A percentile compares a stretch with the other conserved stretches of the same genome.
These are phyloP conservation scores for Fusarium virguliforme DNA, from an alignment of 2,329 filamentous ascomycete genomes.

Conservation along the genomic window DNA sequence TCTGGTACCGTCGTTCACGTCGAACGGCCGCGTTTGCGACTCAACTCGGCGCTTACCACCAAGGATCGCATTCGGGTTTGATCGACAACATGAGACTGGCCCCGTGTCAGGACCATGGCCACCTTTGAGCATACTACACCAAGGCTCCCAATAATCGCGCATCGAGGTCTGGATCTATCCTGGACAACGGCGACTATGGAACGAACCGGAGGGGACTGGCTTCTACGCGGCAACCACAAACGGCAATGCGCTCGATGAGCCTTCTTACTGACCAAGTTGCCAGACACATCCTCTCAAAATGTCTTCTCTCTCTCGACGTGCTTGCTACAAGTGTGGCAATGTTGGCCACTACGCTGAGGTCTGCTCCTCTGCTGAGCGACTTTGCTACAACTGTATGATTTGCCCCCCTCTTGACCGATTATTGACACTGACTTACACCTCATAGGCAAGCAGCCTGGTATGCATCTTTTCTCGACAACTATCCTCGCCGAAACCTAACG, in stretches of 20 bases:
- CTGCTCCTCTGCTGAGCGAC: constrained; percentile 96
- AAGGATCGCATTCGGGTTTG: neutral
- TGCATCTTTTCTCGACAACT: neutral
- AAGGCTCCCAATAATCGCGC: neutral
- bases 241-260: neutral
- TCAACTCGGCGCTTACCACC: neutral
- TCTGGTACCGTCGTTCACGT: neutral
- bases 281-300: constrained; percentile 64
- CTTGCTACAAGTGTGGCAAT: constrained; percentile 88
- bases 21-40: neutral
- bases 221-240: constrained; percentile 22
- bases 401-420: neutral
- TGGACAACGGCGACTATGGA: neutral
- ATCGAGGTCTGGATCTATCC: neutral
- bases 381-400: constrained; percentile 97
- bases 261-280: constrained; percentile 26
- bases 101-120: neutral
- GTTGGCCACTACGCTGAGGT: constrained; percentile 89
- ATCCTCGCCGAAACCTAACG: constrained; percentile 21
- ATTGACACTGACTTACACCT: constrained; percentile 44
- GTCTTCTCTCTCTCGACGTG: constrained; percentile 86
- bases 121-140: neutral
- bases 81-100: neutral
- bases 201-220: constrained; percentile 4
- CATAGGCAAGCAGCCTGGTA: constrained; percentile 85